These are phyloP conservation scores for Hypomyces perniciosus DNA, from an alignment of 2,329 filamentous ascomycete species.

Conservation along the genomic window DNA sequence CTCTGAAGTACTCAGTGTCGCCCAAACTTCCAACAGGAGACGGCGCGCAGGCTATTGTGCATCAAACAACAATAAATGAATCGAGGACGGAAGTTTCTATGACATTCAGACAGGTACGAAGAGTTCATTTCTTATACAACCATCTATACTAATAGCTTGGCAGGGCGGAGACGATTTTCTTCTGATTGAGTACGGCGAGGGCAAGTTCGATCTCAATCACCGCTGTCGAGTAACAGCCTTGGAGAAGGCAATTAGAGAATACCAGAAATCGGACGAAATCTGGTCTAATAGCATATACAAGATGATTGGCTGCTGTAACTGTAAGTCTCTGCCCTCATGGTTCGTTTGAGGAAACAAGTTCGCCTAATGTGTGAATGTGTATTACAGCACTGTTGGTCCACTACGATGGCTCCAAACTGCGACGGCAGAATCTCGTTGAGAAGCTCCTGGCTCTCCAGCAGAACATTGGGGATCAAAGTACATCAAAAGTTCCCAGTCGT, in stretches of 20 bases:
- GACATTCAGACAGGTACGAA: not conserved
- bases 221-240: not conserved
- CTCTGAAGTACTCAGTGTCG: not conserved
- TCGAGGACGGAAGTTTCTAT: not conserved
- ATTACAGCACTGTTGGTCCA: not conserved
- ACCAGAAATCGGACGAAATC: not conserved
- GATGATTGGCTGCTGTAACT: not conserved
- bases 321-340: not conserved
- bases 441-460: not conserved
- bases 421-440: not conserved
- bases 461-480: not conserved
- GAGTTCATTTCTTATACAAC: not conserved
- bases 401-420: not conserved
- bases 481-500: not conserved
- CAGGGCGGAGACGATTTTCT: not conserved
- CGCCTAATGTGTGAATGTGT: not conserved
- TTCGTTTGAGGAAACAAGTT: not conserved
- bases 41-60: not conserved
- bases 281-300: not conserved
- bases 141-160: not conserved
- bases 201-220: not conserved
- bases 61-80: not conserved
- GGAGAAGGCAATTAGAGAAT: not conserved
- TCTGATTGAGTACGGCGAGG: constrained; percentile 1
- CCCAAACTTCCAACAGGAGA: not conserved